Conservation (phyloP, 768 basidiomycete species). For the Lentinula guzmanii region DNA sequence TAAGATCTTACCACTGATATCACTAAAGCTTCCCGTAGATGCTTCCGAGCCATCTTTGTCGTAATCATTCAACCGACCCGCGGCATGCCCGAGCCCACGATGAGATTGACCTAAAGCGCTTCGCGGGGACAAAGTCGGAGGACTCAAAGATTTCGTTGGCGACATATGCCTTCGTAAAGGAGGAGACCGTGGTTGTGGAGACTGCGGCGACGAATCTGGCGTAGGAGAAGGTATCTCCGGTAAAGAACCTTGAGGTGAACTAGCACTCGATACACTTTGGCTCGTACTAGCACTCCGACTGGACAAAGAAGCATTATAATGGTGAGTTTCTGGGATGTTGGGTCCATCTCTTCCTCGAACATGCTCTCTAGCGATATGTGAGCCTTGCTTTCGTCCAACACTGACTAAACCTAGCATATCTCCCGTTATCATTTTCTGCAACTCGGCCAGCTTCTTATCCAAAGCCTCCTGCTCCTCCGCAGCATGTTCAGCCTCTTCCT, state of each 20-base stretch:
- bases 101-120: constrained; percentile 48
- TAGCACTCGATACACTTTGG: constrained; percentile 68
- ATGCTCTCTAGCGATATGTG: constrained; percentile 22
- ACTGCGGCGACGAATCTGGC: constrained; percentile 39
- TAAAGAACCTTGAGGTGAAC: constrained; percentile 73
- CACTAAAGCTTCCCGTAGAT: constrained; percentile 69
- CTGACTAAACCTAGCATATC: constrained; percentile 69
- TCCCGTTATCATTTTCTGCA: constrained; percentile 69
- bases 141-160: constrained; percentile 54
- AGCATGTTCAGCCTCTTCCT: constrained; percentile 64
- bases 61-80: constrained; percentile 42
- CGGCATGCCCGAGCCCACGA: constrained; percentile 38
- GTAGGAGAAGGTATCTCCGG: constrained; percentile 77
- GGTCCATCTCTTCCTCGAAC: background rate
- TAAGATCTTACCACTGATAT: constrained; percentile 63
- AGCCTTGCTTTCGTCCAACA: constrained; percentile 29
- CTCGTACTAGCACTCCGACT: constrained; percentile 43
- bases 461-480: constrained; percentile 65
- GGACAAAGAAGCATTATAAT: constrained; percentile 22
- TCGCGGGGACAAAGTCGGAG: constrained; percentile 50
- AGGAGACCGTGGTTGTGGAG: constrained; percentile 23
- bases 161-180: constrained; percentile 48
- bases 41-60: constrained; percentile 69
- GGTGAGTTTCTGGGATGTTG: background rate
- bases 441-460: constrained; percentile 59